A percentile compares a stretch with the other conserved stretches of the same genome.
These are phyloP conservation scores for Acephala macrosclerotiorum DNA, from an alignment of 2,329 filamentous ascomycete species.

Conservation along the genomic window DNA sequence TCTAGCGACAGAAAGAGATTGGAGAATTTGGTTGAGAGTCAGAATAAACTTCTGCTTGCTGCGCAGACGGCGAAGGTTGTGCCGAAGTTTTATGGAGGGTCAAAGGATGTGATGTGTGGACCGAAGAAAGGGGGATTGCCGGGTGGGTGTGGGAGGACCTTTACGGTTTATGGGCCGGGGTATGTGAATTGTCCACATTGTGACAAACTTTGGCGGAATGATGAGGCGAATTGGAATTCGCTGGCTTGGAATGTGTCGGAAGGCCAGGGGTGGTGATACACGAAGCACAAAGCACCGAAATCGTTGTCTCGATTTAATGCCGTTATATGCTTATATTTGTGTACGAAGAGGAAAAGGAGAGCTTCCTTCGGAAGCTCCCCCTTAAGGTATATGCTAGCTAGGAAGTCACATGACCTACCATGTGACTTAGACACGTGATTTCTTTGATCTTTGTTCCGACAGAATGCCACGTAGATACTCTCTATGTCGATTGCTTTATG, in stretches of 20 bases:
- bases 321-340: too few species aligned
- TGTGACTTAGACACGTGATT: too few species aligned
- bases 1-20: not conserved
- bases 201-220: not conserved
- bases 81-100: not conserved
- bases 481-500: too few species aligned
- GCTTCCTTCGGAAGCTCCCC: too few species aligned
- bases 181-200: not conserved
- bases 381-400: too few species aligned
- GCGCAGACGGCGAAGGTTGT: not conserved
- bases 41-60: not conserved
- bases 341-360: too few species aligned
- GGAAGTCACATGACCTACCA: too few species aligned
- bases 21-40: not conserved
- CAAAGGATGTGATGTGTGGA: not conserved
- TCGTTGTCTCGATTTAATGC: too few species aligned
- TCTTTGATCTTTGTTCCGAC: too few species aligned
- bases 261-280: not conserved
- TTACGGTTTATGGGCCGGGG: not conserved
- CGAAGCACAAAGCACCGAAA: too few species aligned
- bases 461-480: too few species aligned
- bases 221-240: not conserved
- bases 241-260: not conserved
- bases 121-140: too few species aligned
- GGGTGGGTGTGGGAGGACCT: not conserved